These are phyloP conservation scores for Pyropia haitanensis DNA, from an alignment of 23 red algal species.

Conservation along the genomic window DNA sequence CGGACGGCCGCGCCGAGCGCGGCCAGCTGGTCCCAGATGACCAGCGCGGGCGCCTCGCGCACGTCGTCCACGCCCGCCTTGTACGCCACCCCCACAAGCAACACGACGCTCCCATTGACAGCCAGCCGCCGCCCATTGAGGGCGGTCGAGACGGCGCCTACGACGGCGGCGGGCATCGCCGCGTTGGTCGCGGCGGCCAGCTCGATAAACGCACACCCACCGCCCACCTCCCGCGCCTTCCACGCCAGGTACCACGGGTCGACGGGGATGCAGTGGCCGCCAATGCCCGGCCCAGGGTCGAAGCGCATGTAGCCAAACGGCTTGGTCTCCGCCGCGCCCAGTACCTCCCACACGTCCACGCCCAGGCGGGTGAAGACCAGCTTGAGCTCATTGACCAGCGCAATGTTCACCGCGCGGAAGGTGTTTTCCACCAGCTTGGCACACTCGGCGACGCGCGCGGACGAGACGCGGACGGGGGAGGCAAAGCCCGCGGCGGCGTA, in stretches of 20 bases:
- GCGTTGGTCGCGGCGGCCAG: conserved; percentile 52
- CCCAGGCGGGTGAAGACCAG: conserved; percentile 54
- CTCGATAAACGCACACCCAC: conserved; percentile 49
- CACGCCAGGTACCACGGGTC: conserved; percentile 81
- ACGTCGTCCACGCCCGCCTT: conserved; percentile 75
- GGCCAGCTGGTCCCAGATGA: conserved; percentile 43
- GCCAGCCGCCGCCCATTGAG: conserved; percentile 44
- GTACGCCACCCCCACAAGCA: conserved; percentile 65
- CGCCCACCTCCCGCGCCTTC: conserved; percentile 70
- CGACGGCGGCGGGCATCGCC: conserved; percentile 47
- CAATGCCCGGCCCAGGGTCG: conserved; percentile 71
- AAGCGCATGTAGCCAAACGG: conserved; percentile 76
- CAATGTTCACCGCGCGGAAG: conserved; percentile 76
- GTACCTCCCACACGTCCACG: conserved; percentile 72
- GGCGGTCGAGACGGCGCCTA: conserved; percentile 27
- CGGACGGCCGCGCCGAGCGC: conserved; percentile 29
- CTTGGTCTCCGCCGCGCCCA: conserved; percentile 76
- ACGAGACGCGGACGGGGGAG: conserved; percentile 36
- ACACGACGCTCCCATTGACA: conserved; percentile 37
- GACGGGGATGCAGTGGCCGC: conserved; percentile 73
- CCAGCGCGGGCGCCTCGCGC: conserved; percentile 54
- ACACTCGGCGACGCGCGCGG: conserved; percentile 70
- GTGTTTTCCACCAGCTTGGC: conserved; percentile 72
- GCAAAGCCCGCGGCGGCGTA: conserved; percentile 45
- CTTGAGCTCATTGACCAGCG: conserved; percentile 79